phyloP scores from a whole-genome alignment of 164 flowering plant genomes.

The Saururus chinensis region DNA sequence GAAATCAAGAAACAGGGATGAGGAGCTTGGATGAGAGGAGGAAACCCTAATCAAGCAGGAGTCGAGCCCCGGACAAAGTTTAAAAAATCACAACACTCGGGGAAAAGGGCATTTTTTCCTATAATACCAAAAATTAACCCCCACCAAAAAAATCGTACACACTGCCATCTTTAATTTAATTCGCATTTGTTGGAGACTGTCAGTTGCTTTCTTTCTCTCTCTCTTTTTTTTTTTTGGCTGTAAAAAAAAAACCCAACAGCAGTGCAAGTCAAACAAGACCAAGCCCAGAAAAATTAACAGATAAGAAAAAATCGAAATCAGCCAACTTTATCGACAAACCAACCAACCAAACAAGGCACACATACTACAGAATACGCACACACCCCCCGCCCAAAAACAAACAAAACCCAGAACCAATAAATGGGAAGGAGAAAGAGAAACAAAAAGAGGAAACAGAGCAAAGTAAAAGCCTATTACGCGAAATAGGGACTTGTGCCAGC shows the following conservation, averaged over 20 bases:
- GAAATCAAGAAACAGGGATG: too few species aligned
- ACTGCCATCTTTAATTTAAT: constrained; percentile 13
- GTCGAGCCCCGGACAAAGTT: neutral
- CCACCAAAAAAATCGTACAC: neutral
- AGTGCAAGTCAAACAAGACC: constrained; percentile 16
- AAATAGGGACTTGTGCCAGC: too few species aligned
- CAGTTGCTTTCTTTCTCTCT: constrained; percentile 11
- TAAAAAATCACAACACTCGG: constrained; percentile 15
- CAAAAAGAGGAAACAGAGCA: too few species aligned
- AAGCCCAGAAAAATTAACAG: constrained; percentile 2
- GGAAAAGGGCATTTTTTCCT: constrained; percentile 9
- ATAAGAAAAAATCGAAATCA: constrained; percentile 5
- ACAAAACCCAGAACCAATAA: too few species aligned
- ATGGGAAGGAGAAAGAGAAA: too few species aligned
- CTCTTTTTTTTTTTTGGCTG: neutral
- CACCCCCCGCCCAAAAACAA: neutral
- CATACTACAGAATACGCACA: neutral
- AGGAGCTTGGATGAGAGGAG: constrained; percentile 1
- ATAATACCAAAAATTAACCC: constrained; percentile 2
- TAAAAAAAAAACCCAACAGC: neutral
- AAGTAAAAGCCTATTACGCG: too few species aligned
- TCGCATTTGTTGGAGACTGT: constrained; percentile 16
- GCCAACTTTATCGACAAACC: neutral
- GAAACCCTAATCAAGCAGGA: constrained; percentile 23
- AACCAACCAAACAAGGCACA: too few species aligned